Evolutionary conservation across 306 rosid species (phyloP).

Genomic region (Malus asiatica): DNA sequence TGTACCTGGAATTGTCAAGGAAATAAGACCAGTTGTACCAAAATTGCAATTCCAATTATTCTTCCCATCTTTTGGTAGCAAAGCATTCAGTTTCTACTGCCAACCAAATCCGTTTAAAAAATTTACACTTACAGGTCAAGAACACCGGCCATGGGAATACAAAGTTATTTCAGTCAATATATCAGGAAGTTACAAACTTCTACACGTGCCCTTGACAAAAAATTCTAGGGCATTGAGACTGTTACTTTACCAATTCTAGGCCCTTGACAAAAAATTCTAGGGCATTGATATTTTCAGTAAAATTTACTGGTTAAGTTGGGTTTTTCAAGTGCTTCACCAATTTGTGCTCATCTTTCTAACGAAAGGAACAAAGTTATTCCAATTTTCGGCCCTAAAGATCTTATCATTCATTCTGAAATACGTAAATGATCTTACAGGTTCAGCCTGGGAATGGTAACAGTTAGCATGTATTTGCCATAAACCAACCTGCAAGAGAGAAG

Average conservation of each 20-base stretch:
- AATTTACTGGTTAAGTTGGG: background rate
- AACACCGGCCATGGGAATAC: background rate
- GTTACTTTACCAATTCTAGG: too few relatives aligned
- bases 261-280: background rate
- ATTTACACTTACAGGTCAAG: background rate
- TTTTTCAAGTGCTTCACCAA: background rate
- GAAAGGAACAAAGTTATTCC: constrained; percentile 31
- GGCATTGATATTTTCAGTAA: background rate
- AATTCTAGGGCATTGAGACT: background rate
- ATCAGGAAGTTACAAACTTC: background rate
- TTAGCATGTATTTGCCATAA: constrained; percentile 31
- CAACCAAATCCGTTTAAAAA: background rate
- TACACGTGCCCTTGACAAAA: background rate
- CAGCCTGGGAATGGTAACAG: constrained; percentile 24
- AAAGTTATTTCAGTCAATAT: background rate
- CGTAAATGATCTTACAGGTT: constrained; percentile 25
- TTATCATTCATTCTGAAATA: constrained; percentile 25
- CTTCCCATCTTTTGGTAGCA: too few relatives aligned
- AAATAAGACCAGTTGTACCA: too few relatives aligned
- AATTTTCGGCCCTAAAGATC: constrained; percentile 27
- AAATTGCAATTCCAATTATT: too few relatives aligned
- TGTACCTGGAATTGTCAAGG: background rate
- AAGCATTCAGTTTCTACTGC: background rate
- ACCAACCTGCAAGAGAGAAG: constrained; percentile 22
- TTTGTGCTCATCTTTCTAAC: constrained; percentile 22